Evolutionary conservation across 306 rosid species (phyloP), one percentile per base, ranked within the genome.

Genomic region (Lathyrus aphaca): DNA sequence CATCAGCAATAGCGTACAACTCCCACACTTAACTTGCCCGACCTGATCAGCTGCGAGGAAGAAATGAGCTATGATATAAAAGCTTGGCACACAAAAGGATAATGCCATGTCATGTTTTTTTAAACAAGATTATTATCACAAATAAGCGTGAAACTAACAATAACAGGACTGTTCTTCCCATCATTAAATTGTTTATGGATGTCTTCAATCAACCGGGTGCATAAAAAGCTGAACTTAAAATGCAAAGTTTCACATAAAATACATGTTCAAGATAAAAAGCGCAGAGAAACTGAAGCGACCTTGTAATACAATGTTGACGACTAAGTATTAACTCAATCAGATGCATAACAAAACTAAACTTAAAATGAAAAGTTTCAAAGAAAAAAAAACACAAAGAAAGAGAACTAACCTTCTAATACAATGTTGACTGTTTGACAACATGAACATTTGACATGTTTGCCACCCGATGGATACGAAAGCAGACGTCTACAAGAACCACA

Each of bases 401-500:
- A 43, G 21, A 50, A 39, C 9, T 38, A 74, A 90, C 97, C 89
- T 86, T 93, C 90, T 61, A 93, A 77, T 62, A 93, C 97, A 77
- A 82, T 83, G 77, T 93, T 93, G 62, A 81, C 83, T 1, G 87
- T 88, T 76, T 85, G 86, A 71, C 98, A 93, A 86, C 94, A 90
- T 2, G 91, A 82, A 77, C 98, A 93, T 66, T 82, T 85, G 71
- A 90, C 96, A 68, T 81, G 79, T 80, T 64, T 90, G 65, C 89
- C 83, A 69, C 97, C 97, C 16, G 58, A 82, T 6, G 83, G 83
- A 87, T 93, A 88, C 8, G 82, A 77, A 66, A 93, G 96, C 64
- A 93, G 86, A 64, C 76, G 90, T 44, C 75, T 85, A 73, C 98
- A 93, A n/a, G 96, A 81, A 50, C 98, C 98, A 60, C 98, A 93